Base-by-base conservation (phyloP, 2,329 filamentous ascomycete genomes). In the Penicillium sp. region DNA sequence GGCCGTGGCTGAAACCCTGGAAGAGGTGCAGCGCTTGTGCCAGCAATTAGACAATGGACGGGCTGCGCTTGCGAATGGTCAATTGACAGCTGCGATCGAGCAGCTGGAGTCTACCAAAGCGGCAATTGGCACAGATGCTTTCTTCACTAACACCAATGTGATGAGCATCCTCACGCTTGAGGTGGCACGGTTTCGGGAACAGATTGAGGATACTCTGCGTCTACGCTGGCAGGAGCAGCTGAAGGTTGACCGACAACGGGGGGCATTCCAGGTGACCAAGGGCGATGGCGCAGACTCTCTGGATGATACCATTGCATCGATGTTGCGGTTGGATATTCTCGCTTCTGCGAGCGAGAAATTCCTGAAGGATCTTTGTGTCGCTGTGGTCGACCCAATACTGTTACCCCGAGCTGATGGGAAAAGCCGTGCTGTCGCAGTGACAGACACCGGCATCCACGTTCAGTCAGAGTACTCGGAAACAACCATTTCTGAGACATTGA, bases 201-300 rank as follows among this genome's bases (percentile, higher is more conserved):
- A 84, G 20, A 83, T 95, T 22, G 84, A 87, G 58, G 84, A 89
- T 42, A 84, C 86, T 8, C 83, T 95, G 41, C 84, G 86, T 45
- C 81, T 82, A 56, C 83, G 88, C n/a, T 97, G 92, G 91, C 84
- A 84, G 59, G 79, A 82, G 0, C 79, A 94, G 45, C 79, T 96
- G 12, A 76, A 81, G 1, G 76, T 92, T 17, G 86, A 94, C 68
- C 74, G 80, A 0, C 79, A 84, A 22, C 75, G 79, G 8, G 78
- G 80, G 8, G 81, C 76, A 48, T 76, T 95, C 7, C 82, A 79
- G 0, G 82, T 96, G 37, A 79, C 78, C 28, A 78, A 83, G 12
- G 76, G 75, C 17, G 76, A 81, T 28, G 73, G 84, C 73, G 63
- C 61, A 41, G 56, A 65, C 28, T 59, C 68, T 34, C 60, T 74